Conservation (phyloP, 1,284 basidiomycete species). For the Schizopora paradoxa region DNA sequence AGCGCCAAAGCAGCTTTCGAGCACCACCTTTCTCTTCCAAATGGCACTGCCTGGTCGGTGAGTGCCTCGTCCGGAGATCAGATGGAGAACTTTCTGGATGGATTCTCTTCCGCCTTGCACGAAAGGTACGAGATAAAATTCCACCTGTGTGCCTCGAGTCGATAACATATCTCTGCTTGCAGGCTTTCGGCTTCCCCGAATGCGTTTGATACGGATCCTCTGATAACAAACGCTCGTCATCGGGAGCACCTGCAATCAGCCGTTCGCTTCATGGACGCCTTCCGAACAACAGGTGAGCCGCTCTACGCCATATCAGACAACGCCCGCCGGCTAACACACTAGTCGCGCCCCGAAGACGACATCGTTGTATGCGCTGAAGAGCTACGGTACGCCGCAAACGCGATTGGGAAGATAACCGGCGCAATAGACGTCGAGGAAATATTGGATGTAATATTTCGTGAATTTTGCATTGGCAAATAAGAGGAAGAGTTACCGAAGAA, state of each 20-base stretch:
- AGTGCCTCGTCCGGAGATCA: conserved; percentile 63
- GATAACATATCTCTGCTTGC: conserved; percentile 4
- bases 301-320: not conserved
- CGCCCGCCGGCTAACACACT: not conserved
- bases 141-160: not conserved
- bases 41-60: conserved; percentile 40
- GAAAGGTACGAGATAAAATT: conserved; percentile 39
- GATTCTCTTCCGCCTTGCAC: conserved; percentile 49
- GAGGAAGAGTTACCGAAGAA: not conserved
- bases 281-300: conserved; percentile 47
- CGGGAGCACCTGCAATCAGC: conserved; percentile 69
- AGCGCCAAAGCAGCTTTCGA: conserved; percentile 8
- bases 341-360: conserved; percentile 37
- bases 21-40: not conserved
- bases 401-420: conserved; percentile 78
- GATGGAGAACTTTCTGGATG: conserved; percentile 49
- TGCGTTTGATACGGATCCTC: conserved; percentile 25
- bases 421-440: conserved; percentile 72
- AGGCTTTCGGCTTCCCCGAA: conserved; percentile 40
- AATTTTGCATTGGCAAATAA: conserved; percentile 84
- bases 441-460: conserved; percentile 73
- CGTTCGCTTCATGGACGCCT: conserved; percentile 58
- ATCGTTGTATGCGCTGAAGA: conserved; percentile 81
- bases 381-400: conserved; percentile 74
- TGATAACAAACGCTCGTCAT: conserved; percentile 79